These are phyloP conservation scores for Ganoderma meredithae DNA, from an alignment of 1,284 basidiomycete species.

Conservation along the genomic window DNA sequence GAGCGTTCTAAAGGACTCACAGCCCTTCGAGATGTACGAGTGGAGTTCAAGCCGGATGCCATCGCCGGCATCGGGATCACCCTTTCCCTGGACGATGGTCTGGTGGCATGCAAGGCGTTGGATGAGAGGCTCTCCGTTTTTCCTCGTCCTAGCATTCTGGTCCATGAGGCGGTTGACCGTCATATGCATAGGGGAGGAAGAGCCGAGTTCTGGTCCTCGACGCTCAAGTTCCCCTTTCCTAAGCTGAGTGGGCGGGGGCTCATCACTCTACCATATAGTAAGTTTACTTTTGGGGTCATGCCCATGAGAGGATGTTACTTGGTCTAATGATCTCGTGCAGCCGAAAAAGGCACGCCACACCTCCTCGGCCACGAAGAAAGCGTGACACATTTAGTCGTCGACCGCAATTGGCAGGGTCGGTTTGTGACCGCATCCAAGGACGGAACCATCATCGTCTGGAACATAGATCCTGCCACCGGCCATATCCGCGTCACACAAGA, in stretches of 20 bases:
- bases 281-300: background rate
- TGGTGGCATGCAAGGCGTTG: background rate
- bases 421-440: background rate
- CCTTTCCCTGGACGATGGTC: background rate
- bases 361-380: background rate
- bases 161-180: too few species aligned
- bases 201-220: background rate
- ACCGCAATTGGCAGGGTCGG: background rate
- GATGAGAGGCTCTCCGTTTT: background rate
- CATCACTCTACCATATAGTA: background rate
- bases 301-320: too few species aligned
- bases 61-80: background rate
- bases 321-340: background rate
- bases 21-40: background rate
- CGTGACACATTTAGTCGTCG: background rate
- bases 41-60: background rate
- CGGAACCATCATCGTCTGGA: conserved; percentile 3
- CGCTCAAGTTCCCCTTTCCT: background rate
- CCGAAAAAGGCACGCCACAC: background rate
- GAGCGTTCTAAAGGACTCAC: background rate
- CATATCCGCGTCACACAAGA: background rate
- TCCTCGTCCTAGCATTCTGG: too few species aligned
- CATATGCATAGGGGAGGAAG: background rate
- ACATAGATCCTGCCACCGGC: background rate
- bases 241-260: background rate